phyloP scores from a whole-genome alignment of 129 eudicot species.

The Ambrosia trifida region DNA sequence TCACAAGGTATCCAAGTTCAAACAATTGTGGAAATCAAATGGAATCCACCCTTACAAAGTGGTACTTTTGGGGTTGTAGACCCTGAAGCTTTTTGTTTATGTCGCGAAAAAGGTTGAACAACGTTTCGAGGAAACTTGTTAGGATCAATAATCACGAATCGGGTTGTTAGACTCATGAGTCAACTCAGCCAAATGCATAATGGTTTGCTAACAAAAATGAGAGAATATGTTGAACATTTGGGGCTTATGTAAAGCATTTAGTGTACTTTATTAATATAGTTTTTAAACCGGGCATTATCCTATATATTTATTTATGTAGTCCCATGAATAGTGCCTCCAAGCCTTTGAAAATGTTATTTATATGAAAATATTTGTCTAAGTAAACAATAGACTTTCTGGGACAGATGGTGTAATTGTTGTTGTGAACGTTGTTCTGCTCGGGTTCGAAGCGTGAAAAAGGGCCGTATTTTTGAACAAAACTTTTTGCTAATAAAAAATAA shows the following conservation, averaged over 20 bases:
- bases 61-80: slow-evolving; percentile 25
- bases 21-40: slow-evolving; percentile 20
- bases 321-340: too few relatives aligned
- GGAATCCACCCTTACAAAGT: slow-evolving; percentile 19
- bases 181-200: background rate
- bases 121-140: background rate
- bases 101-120: background rate
- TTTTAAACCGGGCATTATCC: background rate
- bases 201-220: background rate
- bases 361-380: too few relatives aligned
- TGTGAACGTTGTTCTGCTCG: too few relatives aligned
- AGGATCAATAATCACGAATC: background rate
- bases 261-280: background rate
- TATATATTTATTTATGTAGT: too few relatives aligned
- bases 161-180: background rate
- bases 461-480: too few relatives aligned
- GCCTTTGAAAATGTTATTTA: too few relatives aligned
- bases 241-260: background rate
- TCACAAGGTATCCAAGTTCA: background rate
- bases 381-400: too few relatives aligned
- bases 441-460: too few relatives aligned
- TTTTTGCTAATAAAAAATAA: too few relatives aligned
- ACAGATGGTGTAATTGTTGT: too few relatives aligned
- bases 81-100: slow-evolving; percentile 23
- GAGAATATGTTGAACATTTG: background rate